Conservation (phyloP, 1,284 basidiomycete species). For the Boletus mariae region DNA sequence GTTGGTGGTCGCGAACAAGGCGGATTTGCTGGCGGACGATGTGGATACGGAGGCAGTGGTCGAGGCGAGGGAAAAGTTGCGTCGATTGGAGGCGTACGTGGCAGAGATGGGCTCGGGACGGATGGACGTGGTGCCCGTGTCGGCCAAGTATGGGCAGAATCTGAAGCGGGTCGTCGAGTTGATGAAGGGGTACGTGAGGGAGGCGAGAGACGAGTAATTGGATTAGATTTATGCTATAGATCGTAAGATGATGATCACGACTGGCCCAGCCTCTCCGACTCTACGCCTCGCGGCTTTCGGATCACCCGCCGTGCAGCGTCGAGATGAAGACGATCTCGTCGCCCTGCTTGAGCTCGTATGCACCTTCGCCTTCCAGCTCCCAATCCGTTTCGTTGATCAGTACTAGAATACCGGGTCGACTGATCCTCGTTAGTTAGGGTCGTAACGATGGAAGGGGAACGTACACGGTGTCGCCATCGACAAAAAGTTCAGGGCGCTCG, state of each 20-base stretch:
- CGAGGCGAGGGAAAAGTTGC: slow-evolving; percentile 58
- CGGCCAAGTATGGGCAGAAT: slow-evolving; percentile 81
- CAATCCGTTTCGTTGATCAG: slow-evolving; percentile 96
- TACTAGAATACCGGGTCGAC: slow-evolving; percentile 93
- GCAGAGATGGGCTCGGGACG: slow-evolving; percentile 39
- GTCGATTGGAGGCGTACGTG: slow-evolving; percentile 53
- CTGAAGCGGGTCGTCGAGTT: slow-evolving; percentile 60
- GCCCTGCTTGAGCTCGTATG: slow-evolving; percentile 73
- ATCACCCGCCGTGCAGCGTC: slow-evolving; percentile 78
- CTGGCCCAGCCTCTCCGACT: too few species aligned
- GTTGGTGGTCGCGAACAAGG: slow-evolving; percentile 92
- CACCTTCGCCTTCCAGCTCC: slow-evolving; percentile 95
- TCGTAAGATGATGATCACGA: not conserved
- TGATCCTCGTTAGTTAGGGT: slow-evolving; percentile 29
- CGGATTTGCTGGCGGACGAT: slow-evolving; percentile 61
- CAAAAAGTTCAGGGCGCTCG: slow-evolving; percentile 87
- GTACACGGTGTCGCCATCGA: slow-evolving; percentile 85
- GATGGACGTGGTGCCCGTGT: slow-evolving; percentile 72
- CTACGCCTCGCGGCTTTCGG: too few species aligned
- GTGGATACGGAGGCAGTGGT: slow-evolving; percentile 40
- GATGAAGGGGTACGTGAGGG: slow-evolving; percentile 64
- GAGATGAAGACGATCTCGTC: slow-evolving; percentile 97
- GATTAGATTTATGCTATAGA: not conserved
- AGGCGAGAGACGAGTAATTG: slow-evolving; percentile 37
- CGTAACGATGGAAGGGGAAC: not conserved